A percentile compares a stretch with the other conserved stretches of the same genome.
Conservation (phyloP, 108 stramenopile genomes). For the Cyclostephanos tholiformis region DNA sequence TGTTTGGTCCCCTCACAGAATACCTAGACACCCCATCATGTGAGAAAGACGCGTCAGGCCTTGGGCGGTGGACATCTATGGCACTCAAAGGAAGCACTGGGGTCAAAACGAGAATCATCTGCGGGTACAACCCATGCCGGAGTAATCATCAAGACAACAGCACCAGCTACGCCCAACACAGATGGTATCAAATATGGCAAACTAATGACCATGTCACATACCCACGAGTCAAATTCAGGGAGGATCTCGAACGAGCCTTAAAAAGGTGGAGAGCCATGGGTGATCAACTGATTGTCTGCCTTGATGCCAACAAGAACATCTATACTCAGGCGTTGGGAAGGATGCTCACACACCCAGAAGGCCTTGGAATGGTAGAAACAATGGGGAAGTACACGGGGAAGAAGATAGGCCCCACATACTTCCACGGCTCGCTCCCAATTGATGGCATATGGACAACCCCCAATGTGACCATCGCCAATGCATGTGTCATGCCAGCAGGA, state of each 20-base stretch:
- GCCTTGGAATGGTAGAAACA: not conserved
- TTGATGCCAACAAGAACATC: not conserved
- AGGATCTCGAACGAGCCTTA: not conserved
- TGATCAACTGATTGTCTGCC: not conserved
- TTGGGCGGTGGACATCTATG: too few species aligned
- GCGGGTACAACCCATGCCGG: too few species aligned
- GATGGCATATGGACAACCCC: slow-evolving; percentile 1
- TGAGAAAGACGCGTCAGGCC: too few species aligned
- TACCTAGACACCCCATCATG: too few species aligned
- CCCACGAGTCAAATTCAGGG: not conserved
- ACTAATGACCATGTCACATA: not conserved
- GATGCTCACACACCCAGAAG: not conserved
- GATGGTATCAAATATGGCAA: too few species aligned
- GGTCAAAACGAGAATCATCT: too few species aligned
- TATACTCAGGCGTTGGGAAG: slow-evolving; percentile 1
- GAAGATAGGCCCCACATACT: not conserved
- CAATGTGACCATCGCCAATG: slow-evolving; percentile 1
- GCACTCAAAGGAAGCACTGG: too few species aligned
- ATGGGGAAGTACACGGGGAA: not conserved
- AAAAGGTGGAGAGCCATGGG: slow-evolving; percentile 2
- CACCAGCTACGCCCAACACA: too few species aligned
- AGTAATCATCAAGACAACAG: too few species aligned
- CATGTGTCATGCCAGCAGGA: slow-evolving; percentile 17
- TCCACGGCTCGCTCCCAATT: not conserved
- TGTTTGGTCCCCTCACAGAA: too few species aligned